Evolutionary conservation across 495 filamentous ascomycete genomes (phyloP).

Genomic region (Rostrohypoxylon terebratum): DNA sequence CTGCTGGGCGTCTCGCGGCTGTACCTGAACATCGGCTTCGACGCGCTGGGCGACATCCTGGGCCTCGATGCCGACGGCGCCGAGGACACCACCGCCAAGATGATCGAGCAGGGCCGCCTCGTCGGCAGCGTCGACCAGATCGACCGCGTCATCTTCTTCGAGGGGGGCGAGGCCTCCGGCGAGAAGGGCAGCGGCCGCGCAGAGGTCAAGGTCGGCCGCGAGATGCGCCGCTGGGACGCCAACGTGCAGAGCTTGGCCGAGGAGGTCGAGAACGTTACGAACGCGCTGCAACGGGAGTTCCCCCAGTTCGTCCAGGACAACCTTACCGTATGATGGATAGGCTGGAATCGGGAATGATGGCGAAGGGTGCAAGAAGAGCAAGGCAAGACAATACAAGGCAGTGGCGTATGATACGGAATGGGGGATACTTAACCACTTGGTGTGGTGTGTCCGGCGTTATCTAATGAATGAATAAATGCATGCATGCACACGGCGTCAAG

Average conservation of each 20-base stretch:
- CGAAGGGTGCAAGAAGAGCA: no score
- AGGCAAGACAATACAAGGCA: slow-evolving; percentile 28
- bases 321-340: slow-evolving; percentile 50
- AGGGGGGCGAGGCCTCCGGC: slow-evolving; percentile 73
- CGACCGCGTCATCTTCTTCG: slow-evolving; percentile 86
- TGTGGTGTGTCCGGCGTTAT: slow-evolving; percentile 31
- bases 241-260: slow-evolving; percentile 88
- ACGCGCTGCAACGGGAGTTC: slow-evolving; percentile 75
- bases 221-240: slow-evolving; percentile 86
- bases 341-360: neutral
- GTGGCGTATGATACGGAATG: slow-evolving; percentile 14
- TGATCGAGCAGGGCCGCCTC: slow-evolving; percentile 94
- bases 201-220: slow-evolving; percentile 69
- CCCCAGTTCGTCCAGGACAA: slow-evolving; percentile 68
- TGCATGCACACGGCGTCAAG: slow-evolving; percentile 41
- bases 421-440: neutral
- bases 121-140: slow-evolving; percentile 95
- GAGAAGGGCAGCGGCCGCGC: slow-evolving; percentile 69
- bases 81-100: slow-evolving; percentile 89
- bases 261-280: slow-evolving; percentile 87
- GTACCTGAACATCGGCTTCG: slow-evolving; percentile 88
- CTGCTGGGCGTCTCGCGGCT: slow-evolving; percentile 85
- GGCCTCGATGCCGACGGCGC: slow-evolving; percentile 84
- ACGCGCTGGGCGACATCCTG: slow-evolving; percentile 79
- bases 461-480: slow-evolving; percentile 27